Conservation (phyloP, 1,139 yeast genomes). For the Geotrichum restrictum region DNA sequence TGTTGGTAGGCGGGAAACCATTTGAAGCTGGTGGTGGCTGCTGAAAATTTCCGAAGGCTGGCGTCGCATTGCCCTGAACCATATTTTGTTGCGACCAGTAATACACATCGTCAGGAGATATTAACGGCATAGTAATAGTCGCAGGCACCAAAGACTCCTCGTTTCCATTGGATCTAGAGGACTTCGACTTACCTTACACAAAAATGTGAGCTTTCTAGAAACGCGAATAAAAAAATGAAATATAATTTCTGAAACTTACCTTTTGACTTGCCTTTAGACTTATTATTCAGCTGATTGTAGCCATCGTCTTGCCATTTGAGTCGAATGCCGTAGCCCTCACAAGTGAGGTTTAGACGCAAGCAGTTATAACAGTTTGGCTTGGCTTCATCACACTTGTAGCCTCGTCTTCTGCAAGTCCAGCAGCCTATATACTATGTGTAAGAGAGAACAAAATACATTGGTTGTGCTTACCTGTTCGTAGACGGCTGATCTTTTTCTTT, state of each 20-base stretch:
- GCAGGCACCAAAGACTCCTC: not conserved
- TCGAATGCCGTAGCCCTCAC: constrained; percentile 34
- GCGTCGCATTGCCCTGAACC: no score
- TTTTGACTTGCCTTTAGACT: constrained; percentile 8
- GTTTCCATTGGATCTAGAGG: not conserved
- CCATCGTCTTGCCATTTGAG: constrained; percentile 32
- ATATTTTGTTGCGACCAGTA: not conserved
- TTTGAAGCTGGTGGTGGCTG: no score
- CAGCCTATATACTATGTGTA: constrained; percentile 49
- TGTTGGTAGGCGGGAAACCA: no score
- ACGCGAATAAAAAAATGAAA: no score
- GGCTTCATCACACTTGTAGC: constrained; percentile 80
- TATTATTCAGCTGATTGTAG: constrained; percentile 15
- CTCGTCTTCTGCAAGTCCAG: constrained; percentile 70
- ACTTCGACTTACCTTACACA: no score
- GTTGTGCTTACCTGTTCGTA: constrained; percentile 28
- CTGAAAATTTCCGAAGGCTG: no score
- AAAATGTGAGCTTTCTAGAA: no score
- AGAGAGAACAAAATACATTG: not conserved
- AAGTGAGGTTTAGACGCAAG: constrained; percentile 25
- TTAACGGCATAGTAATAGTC: not conserved
- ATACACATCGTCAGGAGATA: not conserved
- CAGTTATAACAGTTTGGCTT: constrained; percentile 33
- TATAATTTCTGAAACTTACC: not conserved
- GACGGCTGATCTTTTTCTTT: constrained; percentile 30